Evolutionary conservation across 2,329 filamentous ascomycete species (phyloP), one percentile per base, ranked within the genome.

Genomic region (Fusarium robinianum): DNA sequence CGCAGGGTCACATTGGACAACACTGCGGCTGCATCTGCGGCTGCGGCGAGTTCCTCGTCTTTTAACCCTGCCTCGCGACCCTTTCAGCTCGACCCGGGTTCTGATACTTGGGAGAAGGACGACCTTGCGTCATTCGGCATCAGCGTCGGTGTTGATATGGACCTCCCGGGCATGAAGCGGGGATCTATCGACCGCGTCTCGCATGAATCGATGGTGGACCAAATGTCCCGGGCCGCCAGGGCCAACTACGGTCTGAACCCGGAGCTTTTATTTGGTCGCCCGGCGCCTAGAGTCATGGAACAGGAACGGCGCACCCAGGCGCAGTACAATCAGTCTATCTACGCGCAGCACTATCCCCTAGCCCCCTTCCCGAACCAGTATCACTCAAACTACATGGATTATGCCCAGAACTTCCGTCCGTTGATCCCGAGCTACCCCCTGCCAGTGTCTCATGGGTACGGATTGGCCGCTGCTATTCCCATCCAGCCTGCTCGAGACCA

Each of bases 401-500:
- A 72, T 51, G 48, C 61, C 26, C 62, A 57, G 18, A 59, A 46
- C 36, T 62, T 54, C 53, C 69, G 44, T 71, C 25, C 59, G 54
- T 25, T 76, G 65, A 49, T 63, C 54, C 38, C 67, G 34, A 47
- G 55, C 54, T 63, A 66, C 49, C 36, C 63, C 35, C 14, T 74
- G 64, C 58, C 67, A 62, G 41, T 66, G 47, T 35, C 67, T 51
- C 29, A 60, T 61, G 38, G 40, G 9, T 66, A 64, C 67, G 26
- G 61, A 5, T 46, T 65, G 11, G 46, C 57, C 26, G 49, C 58
- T 4, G 52, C 53, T 23, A 58, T 68, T 44, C 58, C 58, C 1
- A 48, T 65, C 22, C 65, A 67, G 25, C 63, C 66, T 3, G 73
- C 72, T 41, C 75, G 80, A 36, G 80, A 83, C 19, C 75, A 81